Base-by-base conservation (phyloP, 345 rosid species). In the Melastoma malabathricum region DNA sequence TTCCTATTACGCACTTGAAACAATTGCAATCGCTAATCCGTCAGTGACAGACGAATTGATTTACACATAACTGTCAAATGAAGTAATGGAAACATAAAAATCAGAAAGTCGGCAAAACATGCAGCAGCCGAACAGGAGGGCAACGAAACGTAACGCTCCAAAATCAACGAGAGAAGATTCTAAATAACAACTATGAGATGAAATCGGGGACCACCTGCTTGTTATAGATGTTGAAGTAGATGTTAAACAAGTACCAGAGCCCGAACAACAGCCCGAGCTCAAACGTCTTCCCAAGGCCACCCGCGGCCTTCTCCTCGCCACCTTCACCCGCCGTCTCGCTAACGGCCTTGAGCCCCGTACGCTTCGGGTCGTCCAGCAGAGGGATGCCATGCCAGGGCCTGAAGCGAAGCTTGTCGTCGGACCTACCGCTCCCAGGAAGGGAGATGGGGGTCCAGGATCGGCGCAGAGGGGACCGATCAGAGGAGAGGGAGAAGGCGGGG, bases 221-320 rank as follows among this genome's bases (percentile, higher is more conserved):
- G 74, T 93, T 88, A 73, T 93, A 93, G 60, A 93, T 93, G 68
- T 93, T 93, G 92, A 93, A 93, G 90, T 88, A 88, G 72, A 88
- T 93, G 61, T 93, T 93, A 67, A 93, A 93, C 51, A 93, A 65
- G 66, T 63, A 79, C 99, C 99, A 93, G 9, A 88, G 50, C 29
- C 86, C 97, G 64, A 92, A 84, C 73, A 87, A 49, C 65, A 72
- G 56, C 43, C 94, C 95, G 31, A 88, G 89, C 77, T 68, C 82
- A 14, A 83, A 31, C 10, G 73, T 79, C 81, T 59, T 79, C 13
- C 1, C 3, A 34, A 81, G 6, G 50, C 63, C 65, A 3, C 64
- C 66, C n/a, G 10, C 41, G 41, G 78, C 50, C 48, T 71, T 62
- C n/a, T 75, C 72, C 2, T 58, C 82, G 12, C 12, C 41, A 34